These are phyloP conservation scores for Boletus bicolor DNA, from an alignment of 768 basidiomycete genomes.

Conservation along the genomic window DNA sequence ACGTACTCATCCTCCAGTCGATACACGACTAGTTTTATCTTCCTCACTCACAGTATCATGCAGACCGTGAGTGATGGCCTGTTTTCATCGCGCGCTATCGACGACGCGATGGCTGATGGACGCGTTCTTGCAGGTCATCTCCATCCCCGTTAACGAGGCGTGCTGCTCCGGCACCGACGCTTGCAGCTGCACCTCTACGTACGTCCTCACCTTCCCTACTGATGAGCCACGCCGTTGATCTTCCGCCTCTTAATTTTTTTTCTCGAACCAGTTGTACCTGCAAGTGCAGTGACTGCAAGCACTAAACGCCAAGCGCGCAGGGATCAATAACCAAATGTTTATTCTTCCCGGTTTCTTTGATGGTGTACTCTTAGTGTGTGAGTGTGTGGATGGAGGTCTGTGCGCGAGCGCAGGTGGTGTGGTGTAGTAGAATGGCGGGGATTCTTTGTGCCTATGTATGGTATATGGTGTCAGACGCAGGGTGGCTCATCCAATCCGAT, in stretches of 20 bases:
- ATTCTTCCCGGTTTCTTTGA: accelerated
- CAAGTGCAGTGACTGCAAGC: slow-evolving; percentile 19
- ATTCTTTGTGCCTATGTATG: background rate
- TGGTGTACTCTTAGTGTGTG: background rate
- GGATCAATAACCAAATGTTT: background rate
- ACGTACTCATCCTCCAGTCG: background rate
- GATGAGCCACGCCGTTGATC: background rate
- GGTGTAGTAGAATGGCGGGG: no score
- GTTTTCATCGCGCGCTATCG: background rate
- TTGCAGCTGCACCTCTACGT: slow-evolving; percentile 11
- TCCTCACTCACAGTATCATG: slow-evolving; percentile 8
- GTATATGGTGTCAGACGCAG: background rate
- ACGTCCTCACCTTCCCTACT: background rate
- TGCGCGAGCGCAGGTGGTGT: no score
- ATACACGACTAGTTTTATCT: background rate
- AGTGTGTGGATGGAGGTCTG: background rate
- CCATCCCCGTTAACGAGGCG: slow-evolving; percentile 7
- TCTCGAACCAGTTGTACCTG: slow-evolving; percentile 7
- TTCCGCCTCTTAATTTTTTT: no score
- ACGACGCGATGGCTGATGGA: background rate
- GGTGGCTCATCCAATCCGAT: background rate
- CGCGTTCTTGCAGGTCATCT: slow-evolving; percentile 2
- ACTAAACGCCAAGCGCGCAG: background rate
- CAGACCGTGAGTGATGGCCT: slow-evolving; percentile 15
- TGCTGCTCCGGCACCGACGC: slow-evolving; percentile 7